Evolutionary conservation across 768 basidiomycete species (phyloP), one percentile per base, ranked within the genome.

Genomic region (Hemileccinum impolitum): DNA sequence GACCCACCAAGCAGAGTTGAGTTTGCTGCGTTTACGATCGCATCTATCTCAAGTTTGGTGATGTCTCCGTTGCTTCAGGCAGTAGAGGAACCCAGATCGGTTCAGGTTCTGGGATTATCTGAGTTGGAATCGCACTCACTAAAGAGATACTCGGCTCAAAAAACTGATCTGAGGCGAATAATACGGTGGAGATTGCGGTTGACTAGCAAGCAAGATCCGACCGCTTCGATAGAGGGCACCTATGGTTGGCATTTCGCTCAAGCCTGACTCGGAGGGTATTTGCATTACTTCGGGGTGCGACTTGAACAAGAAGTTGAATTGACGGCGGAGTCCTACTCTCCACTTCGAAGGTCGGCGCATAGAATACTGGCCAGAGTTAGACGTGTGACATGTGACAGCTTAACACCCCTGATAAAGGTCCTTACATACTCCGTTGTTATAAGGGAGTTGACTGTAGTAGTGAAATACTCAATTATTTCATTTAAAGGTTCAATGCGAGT

Each of bases 21-120:
- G 60, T 92, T 92, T 6, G 90, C 90, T 12, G 90, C 90, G 59
- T 91, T 92, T 25, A 92, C 90, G 47, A 92, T 84, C 0, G 80
- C 71, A 62, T 90, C 89, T 11, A 87, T 69, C 44, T 82, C 73
- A 18, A 92, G 62, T 48, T 72, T 70, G 3, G 90, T 91, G 48
- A 93, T 90, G 65, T 91, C 85, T 21, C 87, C 87, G 60, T 87
- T 82, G 58, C 90, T 90, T 58, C 35, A 14, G 35, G 23, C 25
- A 41, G n/a, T 28, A 30, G 17, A 32, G 23, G 1, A 17, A 5
- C 30, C 43, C 36, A 47, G 21, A 18, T 26, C 12, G 28, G 30
- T 17, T 10, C 4, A 9, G 17, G 28, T 30, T 12, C 26, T 23
- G 23, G 5, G 17, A 38, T 32, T 9, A 35, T 34, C n/a, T 35